Conservation (phyloP, 352 stramenopile genomes). For the Plasmopara muralis region DNA sequence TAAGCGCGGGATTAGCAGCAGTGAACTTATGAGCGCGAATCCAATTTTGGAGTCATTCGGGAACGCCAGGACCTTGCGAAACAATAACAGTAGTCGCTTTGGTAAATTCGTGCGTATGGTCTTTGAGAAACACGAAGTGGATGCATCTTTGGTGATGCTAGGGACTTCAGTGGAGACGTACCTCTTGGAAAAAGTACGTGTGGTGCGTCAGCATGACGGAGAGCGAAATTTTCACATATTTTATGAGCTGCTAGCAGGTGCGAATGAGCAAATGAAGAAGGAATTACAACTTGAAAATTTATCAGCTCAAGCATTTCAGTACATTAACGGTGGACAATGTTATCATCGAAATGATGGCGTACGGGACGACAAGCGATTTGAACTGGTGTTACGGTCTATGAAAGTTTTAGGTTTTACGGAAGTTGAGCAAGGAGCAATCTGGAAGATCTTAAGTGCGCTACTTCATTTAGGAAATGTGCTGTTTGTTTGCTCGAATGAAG, state of each 20-base stretch:
- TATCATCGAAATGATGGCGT: conserved; percentile 63
- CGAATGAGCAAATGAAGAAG: conserved; percentile 36
- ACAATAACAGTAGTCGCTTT: conserved; percentile 83
- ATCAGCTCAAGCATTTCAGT: conserved; percentile 47
- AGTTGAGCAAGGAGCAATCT: conserved; percentile 55
- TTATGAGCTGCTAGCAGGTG: conserved; percentile 65
- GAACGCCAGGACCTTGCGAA: conserved; percentile 68
- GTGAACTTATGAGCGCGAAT: conserved; percentile 72
- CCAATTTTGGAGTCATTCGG: conserved; percentile 84
- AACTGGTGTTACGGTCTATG: conserved; percentile 61
- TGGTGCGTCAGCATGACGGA: conserved; percentile 63
- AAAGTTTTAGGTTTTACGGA: conserved; percentile 59
- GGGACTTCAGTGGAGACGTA: conserved; percentile 82
- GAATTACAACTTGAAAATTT: conserved; percentile 35
- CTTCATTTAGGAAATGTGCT: conserved; percentile 80
- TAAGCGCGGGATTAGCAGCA: conserved; percentile 37
- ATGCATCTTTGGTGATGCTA: conserved; percentile 47
- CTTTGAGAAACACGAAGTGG: conserved; percentile 41
- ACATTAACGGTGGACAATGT: conserved; percentile 58
- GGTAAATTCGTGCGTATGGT: conserved; percentile 87
- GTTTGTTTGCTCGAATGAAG: conserved; percentile 53
- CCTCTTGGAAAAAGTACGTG: conserved; percentile 89
- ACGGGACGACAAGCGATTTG: conserved; percentile 55
- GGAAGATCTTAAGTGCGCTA: conserved; percentile 61
- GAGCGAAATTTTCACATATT: conserved; percentile 84